Conservation (phyloP, 208 protist species). For the Leishmania braziliensis region DNA sequence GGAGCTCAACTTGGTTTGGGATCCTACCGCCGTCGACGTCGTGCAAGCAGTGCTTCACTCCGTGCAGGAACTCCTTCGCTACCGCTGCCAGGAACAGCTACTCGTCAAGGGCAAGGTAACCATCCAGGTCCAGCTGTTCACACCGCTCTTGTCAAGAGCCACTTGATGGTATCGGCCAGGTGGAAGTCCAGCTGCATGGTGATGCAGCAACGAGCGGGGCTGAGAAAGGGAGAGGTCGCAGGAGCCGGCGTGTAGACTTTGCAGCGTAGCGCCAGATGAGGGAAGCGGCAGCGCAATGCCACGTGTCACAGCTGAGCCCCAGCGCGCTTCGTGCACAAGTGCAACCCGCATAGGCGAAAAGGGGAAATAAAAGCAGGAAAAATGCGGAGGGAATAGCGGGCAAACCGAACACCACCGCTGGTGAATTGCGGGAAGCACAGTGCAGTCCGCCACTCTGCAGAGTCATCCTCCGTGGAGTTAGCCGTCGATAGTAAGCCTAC, state of each 20-base stretch:
- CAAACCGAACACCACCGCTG: neutral
- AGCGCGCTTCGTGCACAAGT: neutral
- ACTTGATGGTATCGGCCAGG: slow-evolving; percentile 22
- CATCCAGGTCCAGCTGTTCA: slow-evolving; percentile 45
- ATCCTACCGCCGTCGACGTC: slow-evolving; percentile 32
- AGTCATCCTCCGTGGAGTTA: neutral
- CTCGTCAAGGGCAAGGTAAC: slow-evolving; percentile 38
- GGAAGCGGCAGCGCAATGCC: neutral
- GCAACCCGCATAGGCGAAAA: neutral
- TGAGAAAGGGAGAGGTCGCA: neutral
- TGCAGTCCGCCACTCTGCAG: neutral
- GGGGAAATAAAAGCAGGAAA: neutral
- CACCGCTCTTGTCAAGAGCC: slow-evolving; percentile 35
- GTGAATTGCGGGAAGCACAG: neutral
- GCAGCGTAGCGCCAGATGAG: neutral
- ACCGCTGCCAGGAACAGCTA: slow-evolving; percentile 24
- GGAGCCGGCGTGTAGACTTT: neutral
- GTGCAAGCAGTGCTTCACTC: slow-evolving; percentile 44
- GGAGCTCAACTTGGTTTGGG: slow-evolving; percentile 50
- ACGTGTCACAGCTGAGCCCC: neutral
- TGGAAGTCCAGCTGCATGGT: slow-evolving; percentile 5
- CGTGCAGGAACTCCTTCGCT: slow-evolving; percentile 27
- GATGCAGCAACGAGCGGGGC: neutral
- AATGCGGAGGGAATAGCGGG: neutral
- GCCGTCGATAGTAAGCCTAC: neutral